Evolutionary conservation across 139 green algal genomes (phyloP).

Genomic region (Yamagishiella unicocca): DNA sequence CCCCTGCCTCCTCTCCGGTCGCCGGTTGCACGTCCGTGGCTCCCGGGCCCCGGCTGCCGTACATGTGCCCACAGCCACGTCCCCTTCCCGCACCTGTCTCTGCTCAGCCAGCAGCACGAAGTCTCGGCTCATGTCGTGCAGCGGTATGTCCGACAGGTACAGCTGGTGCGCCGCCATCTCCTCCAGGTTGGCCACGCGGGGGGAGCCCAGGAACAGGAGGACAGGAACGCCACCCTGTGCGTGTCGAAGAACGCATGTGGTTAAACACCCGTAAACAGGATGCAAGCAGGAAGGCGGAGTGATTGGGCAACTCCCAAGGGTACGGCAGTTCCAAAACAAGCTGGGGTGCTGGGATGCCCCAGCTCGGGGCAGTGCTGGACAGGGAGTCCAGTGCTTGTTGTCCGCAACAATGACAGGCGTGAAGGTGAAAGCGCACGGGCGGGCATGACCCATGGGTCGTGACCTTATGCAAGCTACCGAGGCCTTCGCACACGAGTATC

Average conservation of each 20-base stretch:
- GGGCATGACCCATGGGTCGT: background rate
- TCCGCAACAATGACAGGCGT: background rate
- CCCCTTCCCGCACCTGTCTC: constrained; percentile 50
- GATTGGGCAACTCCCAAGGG: no score
- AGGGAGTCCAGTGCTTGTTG: background rate
- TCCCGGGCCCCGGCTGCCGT: no score
- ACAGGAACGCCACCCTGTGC: constrained; percentile 29
- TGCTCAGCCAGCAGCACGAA: constrained; percentile 70
- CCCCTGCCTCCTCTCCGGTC: no score
- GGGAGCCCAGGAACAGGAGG: constrained; percentile 59
- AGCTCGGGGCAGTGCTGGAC: background rate
- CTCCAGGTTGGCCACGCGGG: constrained; percentile 51
- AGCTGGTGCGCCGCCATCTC: constrained; percentile 54
- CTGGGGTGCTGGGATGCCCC: background rate
- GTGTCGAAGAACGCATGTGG: no score
- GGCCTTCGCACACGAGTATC: background rate
- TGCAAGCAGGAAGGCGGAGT: background rate
- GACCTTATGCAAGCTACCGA: background rate
- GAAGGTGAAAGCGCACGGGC: background rate
- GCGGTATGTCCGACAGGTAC: constrained; percentile 59
- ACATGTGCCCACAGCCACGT: no score
- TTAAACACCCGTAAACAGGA: no score
- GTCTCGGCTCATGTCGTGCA: constrained; percentile 64
- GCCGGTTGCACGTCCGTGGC: no score
- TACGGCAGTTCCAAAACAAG: no score